Conservation (phyloP, 2,329 filamentous ascomycete species). For the Sporothrix variecibatus region DNA sequence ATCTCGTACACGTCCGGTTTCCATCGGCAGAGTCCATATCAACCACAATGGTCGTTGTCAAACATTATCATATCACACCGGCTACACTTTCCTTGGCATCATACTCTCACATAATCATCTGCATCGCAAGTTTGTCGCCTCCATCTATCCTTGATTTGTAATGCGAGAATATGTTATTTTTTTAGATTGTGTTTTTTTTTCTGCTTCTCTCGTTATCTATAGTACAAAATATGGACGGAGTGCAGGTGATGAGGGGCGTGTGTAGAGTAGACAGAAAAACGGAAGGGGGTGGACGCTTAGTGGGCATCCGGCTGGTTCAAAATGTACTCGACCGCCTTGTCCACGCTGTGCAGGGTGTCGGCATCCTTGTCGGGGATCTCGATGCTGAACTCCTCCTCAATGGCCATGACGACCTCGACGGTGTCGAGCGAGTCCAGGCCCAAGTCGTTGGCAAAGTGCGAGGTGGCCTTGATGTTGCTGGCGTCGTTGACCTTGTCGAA, state of each 20-base stretch:
- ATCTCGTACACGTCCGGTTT: background rate
- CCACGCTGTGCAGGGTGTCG: constrained; percentile 90
- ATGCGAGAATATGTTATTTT: background rate
- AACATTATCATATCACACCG: background rate
- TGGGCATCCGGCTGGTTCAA: constrained; percentile 86
- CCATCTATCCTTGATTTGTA: background rate
- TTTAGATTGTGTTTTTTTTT: background rate
- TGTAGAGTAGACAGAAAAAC: background rate
- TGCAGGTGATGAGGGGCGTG: background rate
- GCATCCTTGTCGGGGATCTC: constrained; percentile 98
- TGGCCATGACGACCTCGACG: constrained; percentile 99
- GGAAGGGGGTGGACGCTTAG: constrained; percentile 42
- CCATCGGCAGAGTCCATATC: background rate
- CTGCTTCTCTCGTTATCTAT: constrained; percentile 10
- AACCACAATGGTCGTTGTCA: background rate
- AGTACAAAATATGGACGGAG: background rate
- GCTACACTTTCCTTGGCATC: background rate
- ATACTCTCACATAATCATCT: background rate
- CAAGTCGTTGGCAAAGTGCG: constrained; percentile 97
- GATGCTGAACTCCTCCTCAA: constrained; percentile 92
- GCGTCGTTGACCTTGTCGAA: constrained; percentile 91
- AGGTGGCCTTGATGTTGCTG: constrained; percentile 73
- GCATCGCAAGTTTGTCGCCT: background rate
- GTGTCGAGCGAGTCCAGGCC: constrained; percentile 97
- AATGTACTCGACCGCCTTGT: constrained; percentile 95